Evolutionary conservation across 345 rosid species (phyloP).

Genomic region (Melaleuca alternifolia): DNA sequence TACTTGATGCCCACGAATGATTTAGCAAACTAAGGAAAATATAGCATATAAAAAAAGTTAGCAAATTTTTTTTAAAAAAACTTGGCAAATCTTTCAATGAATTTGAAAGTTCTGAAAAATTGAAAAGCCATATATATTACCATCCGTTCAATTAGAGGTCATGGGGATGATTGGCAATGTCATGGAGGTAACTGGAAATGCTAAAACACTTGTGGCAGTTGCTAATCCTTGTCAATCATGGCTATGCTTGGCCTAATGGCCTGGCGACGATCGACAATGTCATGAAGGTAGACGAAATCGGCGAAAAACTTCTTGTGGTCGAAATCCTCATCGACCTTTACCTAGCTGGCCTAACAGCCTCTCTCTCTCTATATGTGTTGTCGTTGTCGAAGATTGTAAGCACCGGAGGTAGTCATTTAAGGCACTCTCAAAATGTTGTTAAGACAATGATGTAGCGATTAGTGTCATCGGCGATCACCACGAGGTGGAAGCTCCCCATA

Average conservation of each 20-base stretch:
- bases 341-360: not conserved
- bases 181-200: not conserved
- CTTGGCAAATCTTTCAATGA: not conserved
- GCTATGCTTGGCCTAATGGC: not conserved
- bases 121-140: not conserved
- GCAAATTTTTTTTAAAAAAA: not conserved
- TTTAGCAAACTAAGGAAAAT: not conserved
- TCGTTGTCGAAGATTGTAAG: not conserved
- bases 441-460: not conserved
- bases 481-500: not conserved
- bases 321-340: not conserved
- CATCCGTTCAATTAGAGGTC: not conserved
- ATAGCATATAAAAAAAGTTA: not conserved
- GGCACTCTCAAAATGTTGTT: not conserved
- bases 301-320: not conserved
- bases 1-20: not conserved
- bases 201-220: not conserved
- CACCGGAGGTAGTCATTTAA: not conserved
- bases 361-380: too few relatives aligned
- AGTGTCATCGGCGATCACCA: not conserved
- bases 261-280: not conserved
- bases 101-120: not conserved
- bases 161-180: accelerated
- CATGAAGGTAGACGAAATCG: not conserved
- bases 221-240: not conserved